Evolutionary conservation across 257 asterid genomes (phyloP).

Genomic region (Vinca minor): DNA sequence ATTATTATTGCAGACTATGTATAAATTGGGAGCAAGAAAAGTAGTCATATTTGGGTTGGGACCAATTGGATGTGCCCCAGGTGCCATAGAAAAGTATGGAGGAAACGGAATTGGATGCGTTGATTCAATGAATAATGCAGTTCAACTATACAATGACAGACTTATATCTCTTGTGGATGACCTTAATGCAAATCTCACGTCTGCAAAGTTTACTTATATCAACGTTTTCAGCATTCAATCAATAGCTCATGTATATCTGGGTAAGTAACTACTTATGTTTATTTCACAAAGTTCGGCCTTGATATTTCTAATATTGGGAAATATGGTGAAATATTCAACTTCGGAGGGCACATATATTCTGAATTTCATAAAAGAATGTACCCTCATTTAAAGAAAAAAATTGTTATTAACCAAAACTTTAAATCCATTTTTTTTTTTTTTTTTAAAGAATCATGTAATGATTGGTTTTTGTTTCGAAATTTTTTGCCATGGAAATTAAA

Average conservation of each 20-base stretch:
- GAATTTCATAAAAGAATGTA: too few relatives aligned
- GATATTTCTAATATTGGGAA: too few relatives aligned
- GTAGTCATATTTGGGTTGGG: slow-evolving; percentile 25
- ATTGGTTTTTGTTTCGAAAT: too few relatives aligned
- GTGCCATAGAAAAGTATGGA: not conserved
- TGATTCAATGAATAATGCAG: slow-evolving; percentile 23
- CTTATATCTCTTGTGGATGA: slow-evolving; percentile 20
- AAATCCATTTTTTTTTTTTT: too few relatives aligned
- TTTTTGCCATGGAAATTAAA: too few relatives aligned
- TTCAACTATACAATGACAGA: slow-evolving; percentile 22
- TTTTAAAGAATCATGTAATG: too few relatives aligned
- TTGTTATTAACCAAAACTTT: too few relatives aligned
- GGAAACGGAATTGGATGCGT: slow-evolving; percentile 11
- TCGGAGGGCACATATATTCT: too few relatives aligned
- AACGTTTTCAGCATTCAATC: slow-evolving; percentile 11
- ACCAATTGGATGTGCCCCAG: slow-evolving; percentile 36
- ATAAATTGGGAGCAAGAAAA: slow-evolving; percentile 35
- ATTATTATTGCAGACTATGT: slow-evolving; percentile 20
- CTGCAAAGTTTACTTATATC: slow-evolving; percentile 22
- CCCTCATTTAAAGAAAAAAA: too few relatives aligned
- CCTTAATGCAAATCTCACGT: slow-evolving; percentile 15
- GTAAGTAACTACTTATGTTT: too few relatives aligned
- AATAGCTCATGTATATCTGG: slow-evolving; percentile 1
- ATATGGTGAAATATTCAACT: too few relatives aligned
- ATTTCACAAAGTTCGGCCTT: too few relatives aligned